These are phyloP conservation scores for Lichtheimia ornata DNA, from an alignment of 371 early-diverging fungal genomes.

Conservation along the genomic window DNA sequence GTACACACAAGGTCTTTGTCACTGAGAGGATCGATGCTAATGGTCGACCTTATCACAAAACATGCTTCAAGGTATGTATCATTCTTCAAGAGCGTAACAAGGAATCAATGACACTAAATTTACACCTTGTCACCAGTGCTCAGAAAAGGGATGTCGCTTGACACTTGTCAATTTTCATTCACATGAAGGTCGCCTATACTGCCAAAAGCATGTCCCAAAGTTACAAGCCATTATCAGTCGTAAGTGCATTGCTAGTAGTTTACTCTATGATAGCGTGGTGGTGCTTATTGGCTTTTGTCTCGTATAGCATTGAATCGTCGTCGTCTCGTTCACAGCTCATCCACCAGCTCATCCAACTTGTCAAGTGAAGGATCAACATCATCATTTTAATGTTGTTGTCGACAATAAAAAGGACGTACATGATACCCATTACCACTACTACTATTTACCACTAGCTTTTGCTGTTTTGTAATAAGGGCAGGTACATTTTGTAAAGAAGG, in stretches of 20 bases:
- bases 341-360: no score
- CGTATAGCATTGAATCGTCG: no score
- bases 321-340: no score
- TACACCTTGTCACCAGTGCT: slow-evolving; percentile 15
- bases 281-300: no score
- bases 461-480: no score
- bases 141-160: slow-evolving; percentile 38
- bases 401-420: no score
- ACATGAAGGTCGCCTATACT: slow-evolving; percentile 30
- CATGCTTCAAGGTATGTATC: slow-evolving; percentile 53
- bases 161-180: slow-evolving; percentile 40
- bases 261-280: no score
- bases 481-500: no score
- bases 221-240: slow-evolving; percentile 29
- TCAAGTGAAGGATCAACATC: no score
- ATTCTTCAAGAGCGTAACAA: background rate
- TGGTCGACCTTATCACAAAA: slow-evolving; percentile 56
- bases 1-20: slow-evolving; percentile 59
- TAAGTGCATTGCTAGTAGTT: background rate
- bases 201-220: slow-evolving; percentile 47
- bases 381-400: no score
- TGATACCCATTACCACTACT: no score
- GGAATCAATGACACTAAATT: background rate
- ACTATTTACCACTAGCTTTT: no score
- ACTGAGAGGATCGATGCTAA: slow-evolving; percentile 67